Base-by-base conservation (phyloP, 1,139 yeast species). In the Hemisphaericaspora lyxosophila region DNA sequence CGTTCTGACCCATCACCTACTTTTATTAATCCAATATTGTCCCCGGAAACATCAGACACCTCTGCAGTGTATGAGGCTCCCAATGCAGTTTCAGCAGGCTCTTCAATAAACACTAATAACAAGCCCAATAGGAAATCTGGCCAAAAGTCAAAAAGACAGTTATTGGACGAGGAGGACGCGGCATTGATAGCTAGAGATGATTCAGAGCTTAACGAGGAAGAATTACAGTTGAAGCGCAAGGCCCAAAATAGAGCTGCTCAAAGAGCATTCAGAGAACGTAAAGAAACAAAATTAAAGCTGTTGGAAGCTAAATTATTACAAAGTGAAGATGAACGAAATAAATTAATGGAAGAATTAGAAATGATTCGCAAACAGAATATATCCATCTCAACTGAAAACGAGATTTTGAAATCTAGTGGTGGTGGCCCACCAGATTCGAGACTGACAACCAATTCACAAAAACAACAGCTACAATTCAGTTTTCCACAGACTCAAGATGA, bases 161-260 rank as follows among this genome's bases (percentile, higher is more conserved):
- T 55, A 13, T 45, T 61, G 45, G 70, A 64, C 41, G 73, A 66
- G 30, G 60, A 58, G 38, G 76, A 70, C 44, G 66, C 70, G 8
- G 50, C 58, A 27, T 55, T 70, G 36, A 60, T 70, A 30, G 58
- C 70, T 9, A 55, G 51, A 39, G 75, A 70, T 43, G 76, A 70
- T 42, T 52, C 67, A 1, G 68, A 66, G 38, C 55, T 71, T 26
- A 59, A 66, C 5, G 81, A 77, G 35, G 75, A 72, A 18, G 81
- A 78, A 45, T 51, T 76, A 20, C 72, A 68, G 34, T 53, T 69
- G 47, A 80, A 79, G 55, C 74, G 85, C 36, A 86, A 82, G 56
- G 90, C 90, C 0, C 95, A 85, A 56, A 88, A 88, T 57, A 68
- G 96, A 51, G 94, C 92, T 4, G 95, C 96, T 0, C 96, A 87